Conservation (phyloP, 2,329 filamentous ascomycete species). For the Alternaria consortialis region DNA sequence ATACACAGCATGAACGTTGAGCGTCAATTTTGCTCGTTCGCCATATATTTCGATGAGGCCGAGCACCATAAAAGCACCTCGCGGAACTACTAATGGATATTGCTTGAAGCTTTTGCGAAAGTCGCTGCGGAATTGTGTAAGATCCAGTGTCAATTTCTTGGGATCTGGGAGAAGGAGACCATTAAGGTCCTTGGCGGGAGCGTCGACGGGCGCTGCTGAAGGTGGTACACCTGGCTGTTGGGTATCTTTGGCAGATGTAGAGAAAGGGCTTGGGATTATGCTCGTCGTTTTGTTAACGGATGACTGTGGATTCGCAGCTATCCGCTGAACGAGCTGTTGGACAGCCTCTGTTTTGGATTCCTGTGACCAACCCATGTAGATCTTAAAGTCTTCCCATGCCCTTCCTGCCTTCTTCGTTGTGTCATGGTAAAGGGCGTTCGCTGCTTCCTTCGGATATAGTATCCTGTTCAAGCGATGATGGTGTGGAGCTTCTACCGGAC, state of each 20-base stretch:
- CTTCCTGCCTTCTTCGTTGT: conserved; percentile 28
- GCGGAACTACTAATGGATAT: conserved; percentile 46
- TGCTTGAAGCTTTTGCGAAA: conserved; percentile 32
- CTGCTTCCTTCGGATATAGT: conserved; percentile 32
- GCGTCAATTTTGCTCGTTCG: conserved; percentile 49
- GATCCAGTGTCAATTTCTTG: conserved; percentile 38
- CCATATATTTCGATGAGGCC: conserved; percentile 60
- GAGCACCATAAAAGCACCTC: conserved; percentile 56
- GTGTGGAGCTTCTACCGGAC: conserved; percentile 42
- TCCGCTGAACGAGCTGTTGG: conserved; percentile 23
- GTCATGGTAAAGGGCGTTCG: conserved; percentile 36
- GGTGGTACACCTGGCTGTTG: conserved; percentile 23
- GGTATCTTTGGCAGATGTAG: conserved; percentile 24
- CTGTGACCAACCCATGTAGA: conserved; percentile 38
- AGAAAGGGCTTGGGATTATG: conserved; percentile 15
- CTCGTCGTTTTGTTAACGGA: conserved; percentile 9
- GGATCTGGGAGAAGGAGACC: conserved; percentile 37
- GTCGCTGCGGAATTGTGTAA: conserved; percentile 37
- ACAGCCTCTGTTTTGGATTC: conserved; percentile 22
- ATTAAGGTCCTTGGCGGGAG: conserved; percentile 28
- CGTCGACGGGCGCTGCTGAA: conserved; percentile 14
- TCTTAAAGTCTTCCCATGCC: conserved; percentile 35
- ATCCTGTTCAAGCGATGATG: conserved; percentile 49
- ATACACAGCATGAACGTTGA: conserved; percentile 58
- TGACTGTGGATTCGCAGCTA: conserved; percentile 14